Evolutionary conservation across 768 basidiomycete species (phyloP).

Genomic region (Gautieria morchelliformis): DNA sequence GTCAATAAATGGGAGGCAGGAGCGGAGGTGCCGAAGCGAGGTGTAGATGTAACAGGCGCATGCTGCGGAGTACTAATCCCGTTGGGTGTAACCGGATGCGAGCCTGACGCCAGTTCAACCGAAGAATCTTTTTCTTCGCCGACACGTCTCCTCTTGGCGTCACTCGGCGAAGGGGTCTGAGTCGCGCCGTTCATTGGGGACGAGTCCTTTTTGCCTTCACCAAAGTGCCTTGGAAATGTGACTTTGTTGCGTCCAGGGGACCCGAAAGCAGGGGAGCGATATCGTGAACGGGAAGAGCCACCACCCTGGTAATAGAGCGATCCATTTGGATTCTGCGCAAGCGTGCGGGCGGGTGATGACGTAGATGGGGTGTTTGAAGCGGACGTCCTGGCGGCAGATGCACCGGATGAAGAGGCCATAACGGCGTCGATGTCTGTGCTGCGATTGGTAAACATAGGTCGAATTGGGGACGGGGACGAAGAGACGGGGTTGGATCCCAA

Average conservation of each 20-base stretch:
- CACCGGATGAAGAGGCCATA: background rate
- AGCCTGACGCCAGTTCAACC: conserved; percentile 21
- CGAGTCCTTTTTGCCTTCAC: conserved; percentile 30
- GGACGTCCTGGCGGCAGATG: background rate
- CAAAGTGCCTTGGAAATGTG: conserved; percentile 30
- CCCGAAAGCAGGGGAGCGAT: conserved; percentile 69
- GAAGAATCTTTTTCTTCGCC: conserved; percentile 34
- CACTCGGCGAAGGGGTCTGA: background rate
- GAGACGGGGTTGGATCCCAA: background rate
- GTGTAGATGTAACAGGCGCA: conserved; percentile 9
- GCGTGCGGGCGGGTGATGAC: conserved; percentile 18
- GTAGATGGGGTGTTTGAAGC: background rate
- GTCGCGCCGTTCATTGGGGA: background rate
- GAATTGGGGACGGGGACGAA: background rate
- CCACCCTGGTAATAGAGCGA: conserved; percentile 65
- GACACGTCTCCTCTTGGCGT: conserved; percentile 49
- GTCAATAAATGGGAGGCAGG: conserved; percentile 33
- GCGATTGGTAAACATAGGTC: conserved; percentile 5
- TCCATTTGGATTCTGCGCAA: conserved; percentile 68
- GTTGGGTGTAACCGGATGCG: background rate
- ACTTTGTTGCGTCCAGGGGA: conserved; percentile 33
- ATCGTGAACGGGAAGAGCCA: conserved; percentile 59
- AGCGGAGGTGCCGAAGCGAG: conserved; percentile 9
- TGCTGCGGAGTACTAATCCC: conserved; percentile 14
- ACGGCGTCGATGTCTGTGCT: conserved; percentile 5